phyloP scores from a whole-genome alignment of 106 monocot genomes.

The Gastrodia elata region DNA sequence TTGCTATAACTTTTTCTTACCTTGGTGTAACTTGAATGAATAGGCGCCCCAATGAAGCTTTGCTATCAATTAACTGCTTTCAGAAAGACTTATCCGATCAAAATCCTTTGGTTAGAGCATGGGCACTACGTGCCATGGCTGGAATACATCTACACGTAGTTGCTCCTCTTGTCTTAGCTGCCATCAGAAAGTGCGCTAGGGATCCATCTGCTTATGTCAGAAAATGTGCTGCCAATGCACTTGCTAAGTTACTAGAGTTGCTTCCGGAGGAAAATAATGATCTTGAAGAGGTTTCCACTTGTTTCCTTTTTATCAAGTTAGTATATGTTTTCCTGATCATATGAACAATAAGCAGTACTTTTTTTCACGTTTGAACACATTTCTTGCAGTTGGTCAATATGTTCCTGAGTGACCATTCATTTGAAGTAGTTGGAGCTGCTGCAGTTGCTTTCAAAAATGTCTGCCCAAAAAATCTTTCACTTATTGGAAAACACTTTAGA shows the following conservation, averaged over 20 bases:
- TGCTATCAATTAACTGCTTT: conserved; percentile 91
- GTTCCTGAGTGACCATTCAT: conserved; percentile 70
- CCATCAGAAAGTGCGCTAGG: conserved; percentile 71
- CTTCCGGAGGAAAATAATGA: conserved; percentile 59
- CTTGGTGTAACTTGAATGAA: not conserved
- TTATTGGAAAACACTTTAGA: conserved; percentile 62
- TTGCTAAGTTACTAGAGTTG: conserved; percentile 73
- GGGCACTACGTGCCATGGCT: conserved; percentile 88
- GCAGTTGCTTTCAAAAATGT: conserved; percentile 71
- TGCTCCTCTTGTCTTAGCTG: conserved; percentile 61
- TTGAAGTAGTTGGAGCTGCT: conserved; percentile 80
- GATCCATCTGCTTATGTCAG: conserved; percentile 94
- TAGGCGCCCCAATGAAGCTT: conserved; percentile 93
- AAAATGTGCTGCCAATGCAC: conserved; percentile 91
- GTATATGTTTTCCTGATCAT: not conserved
- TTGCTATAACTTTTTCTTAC: not conserved
- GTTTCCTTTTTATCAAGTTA: not conserved
- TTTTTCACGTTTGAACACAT: not conserved
- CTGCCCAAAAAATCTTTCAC: conserved; percentile 57
- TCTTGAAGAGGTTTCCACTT: conserved; percentile 54
- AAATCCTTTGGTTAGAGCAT: conserved; percentile 89
- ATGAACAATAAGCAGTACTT: no score
- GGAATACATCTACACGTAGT: conserved; percentile 83
- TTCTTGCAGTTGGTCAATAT: conserved; percentile 62
- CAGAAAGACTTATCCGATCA: conserved; percentile 92